Evolutionary conservation across 179 eudicot genomes (phyloP), one percentile per base, ranked within the genome.

Genomic region (Heliamphora pulchella): DNA sequence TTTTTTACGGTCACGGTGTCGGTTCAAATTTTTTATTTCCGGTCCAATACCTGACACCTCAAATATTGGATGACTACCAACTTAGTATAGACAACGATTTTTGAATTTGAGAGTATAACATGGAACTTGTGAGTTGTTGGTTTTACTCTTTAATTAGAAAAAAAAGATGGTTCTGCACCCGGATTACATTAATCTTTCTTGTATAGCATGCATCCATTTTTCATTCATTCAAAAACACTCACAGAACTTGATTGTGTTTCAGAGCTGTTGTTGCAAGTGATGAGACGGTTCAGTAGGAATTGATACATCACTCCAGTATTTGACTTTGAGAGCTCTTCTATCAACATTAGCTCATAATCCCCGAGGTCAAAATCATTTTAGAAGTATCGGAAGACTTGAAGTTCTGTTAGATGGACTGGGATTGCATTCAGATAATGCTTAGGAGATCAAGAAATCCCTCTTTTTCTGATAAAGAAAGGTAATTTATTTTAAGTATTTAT

Each of bases 361-460:
- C 75, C 97, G 99, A 65, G 97, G 96, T 86, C 98, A 96, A 79
- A 96, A 90, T 87, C 99, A 92, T 91, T 96, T 96, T 86, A 89
- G 98, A 87, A 96, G 98, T 83, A 89, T 96, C 77, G 99, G 99
- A 73, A 98, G 98, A 62, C 96, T 96, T 87, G 99, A 96, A 81
- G 98, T 96, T 81, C 77, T 96, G 82, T 82, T 94, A 89, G 99
- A 94, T 85, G 97, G 92, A 78, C 84, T 96, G 47, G 97, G 92
- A 81, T 83, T 91, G 86, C 87, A 88, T 70, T 92, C 96, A 75
- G 85, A 80, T 69, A 88, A 71, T 75, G 89, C 81, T 66, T 85
- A 31, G 87, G 80, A 78, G 85, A 44, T 83, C 89, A 47, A 86
- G 84, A 75, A 86, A 86, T 75, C 62, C 85, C 13, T 75, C 81